These are phyloP conservation scores for Sphaceloma murrayae DNA, from an alignment of 2,329 filamentous ascomycete species.

Conservation along the genomic window DNA sequence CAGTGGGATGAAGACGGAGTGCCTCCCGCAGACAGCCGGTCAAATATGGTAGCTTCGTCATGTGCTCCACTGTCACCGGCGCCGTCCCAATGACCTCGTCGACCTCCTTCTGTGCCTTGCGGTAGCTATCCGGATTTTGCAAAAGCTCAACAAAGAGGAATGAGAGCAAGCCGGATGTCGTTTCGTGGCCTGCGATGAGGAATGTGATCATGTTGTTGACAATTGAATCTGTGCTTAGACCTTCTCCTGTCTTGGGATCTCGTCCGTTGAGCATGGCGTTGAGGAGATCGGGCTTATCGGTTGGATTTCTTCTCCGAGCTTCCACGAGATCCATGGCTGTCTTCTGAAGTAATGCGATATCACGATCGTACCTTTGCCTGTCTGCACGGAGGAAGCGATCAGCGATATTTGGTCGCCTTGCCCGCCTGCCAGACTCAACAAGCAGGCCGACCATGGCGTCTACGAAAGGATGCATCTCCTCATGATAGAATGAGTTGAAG, in stretches of 20 bases:
- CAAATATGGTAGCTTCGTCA: conserved; percentile 57
- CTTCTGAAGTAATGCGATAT: conserved; percentile 48
- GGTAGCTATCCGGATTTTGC: conserved; percentile 51
- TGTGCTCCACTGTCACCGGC: conserved; percentile 50
- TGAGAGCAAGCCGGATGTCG: conserved; percentile 56
- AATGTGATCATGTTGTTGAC: conserved; percentile 61
- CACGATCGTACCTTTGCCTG: conserved; percentile 41
- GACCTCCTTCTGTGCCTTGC: conserved; percentile 57
- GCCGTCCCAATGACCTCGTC: conserved; percentile 53
- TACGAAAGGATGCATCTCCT: conserved; percentile 61
- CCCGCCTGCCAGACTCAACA: conserved; percentile 44
- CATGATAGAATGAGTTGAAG: conserved; percentile 65
- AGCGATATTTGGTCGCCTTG: conserved; percentile 38
- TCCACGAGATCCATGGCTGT: conserved; percentile 53
- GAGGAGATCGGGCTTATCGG: conserved; percentile 54
- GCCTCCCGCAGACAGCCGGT: conserved; percentile 58
- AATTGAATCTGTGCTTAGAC: conserved; percentile 54
- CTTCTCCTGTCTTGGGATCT: conserved; percentile 57
- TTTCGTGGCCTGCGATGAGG: conserved; percentile 61
- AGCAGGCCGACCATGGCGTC: conserved; percentile 58
- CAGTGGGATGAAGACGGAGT: conserved; percentile 50
- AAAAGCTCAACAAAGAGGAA: conserved; percentile 58
- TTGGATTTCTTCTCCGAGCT: conserved; percentile 46
- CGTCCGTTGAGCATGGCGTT: conserved; percentile 59
- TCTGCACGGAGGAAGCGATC: conserved; percentile 35